A percentile compares a stretch with the other conserved stretches of the same genome.
These are phyloP conservation scores for Eimeria acervulina DNA, from an alignment of 169 alveolate species.

Conservation along the genomic window DNA sequence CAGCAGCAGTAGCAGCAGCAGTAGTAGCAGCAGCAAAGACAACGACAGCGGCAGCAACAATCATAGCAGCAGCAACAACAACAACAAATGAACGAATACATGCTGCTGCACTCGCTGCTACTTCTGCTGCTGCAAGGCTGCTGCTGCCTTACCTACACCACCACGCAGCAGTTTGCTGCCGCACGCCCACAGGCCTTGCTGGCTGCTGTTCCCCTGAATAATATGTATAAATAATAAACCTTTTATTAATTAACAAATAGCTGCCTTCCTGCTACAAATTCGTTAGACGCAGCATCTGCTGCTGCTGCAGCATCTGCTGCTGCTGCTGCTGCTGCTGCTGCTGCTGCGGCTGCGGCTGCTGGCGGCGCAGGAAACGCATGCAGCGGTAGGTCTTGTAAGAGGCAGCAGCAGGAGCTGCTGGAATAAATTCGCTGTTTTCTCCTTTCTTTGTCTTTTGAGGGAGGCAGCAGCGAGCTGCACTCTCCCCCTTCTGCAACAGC, in stretches of 20 bases:
- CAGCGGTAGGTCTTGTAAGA: not conserved
- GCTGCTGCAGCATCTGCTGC: not conserved
- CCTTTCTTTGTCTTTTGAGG: conserved; percentile 1
- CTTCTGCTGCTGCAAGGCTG: not conserved
- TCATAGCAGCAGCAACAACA: not conserved
- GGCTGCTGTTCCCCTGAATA: not conserved
- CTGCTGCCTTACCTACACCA: too few species aligned
- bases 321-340: not conserved
- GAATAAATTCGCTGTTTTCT: not conserved
- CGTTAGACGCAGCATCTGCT: not conserved
- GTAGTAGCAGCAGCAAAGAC: not conserved
- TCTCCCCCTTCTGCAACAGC: not conserved
- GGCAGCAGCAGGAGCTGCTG: conserved; percentile 15
- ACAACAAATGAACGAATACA: not conserved
- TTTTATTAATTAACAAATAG: not conserved
- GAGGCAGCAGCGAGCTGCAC: conserved; percentile 8
- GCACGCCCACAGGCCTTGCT: not conserved
- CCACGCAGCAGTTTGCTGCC: too few species aligned
- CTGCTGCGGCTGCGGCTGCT: conserved; percentile 9
- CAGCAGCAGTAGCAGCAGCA: not conserved
- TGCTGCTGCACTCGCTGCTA: not conserved
- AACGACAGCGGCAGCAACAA: not conserved
- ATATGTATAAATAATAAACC: not conserved
- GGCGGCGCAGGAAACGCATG: conserved; percentile 2
- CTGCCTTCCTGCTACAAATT: too few species aligned